Conservation (phyloP, 345 rosid genomes). For the Citrus maxima region DNA sequence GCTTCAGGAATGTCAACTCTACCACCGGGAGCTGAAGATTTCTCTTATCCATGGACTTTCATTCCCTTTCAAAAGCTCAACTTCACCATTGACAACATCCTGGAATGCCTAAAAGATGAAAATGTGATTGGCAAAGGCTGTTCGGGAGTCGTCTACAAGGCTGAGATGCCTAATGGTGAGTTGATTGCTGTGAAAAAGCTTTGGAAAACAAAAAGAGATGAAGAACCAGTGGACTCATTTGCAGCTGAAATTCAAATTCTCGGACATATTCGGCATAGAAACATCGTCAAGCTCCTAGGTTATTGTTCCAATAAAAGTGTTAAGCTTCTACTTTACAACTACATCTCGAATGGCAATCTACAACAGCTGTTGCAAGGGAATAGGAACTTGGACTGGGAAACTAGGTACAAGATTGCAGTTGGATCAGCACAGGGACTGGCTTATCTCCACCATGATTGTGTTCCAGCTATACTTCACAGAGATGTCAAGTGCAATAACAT, state of each 20-base stretch:
- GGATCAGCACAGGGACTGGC: slow-evolving; percentile 94
- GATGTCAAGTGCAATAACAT: slow-evolving; percentile 94
- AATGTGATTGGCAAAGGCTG: slow-evolving; percentile 95
- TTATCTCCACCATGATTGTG: slow-evolving; percentile 92
- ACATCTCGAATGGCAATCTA: slow-evolving; percentile 78
- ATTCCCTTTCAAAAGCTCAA: slow-evolving; percentile 86
- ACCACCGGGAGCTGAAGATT: slow-evolving; percentile 61
- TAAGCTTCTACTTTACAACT: slow-evolving; percentile 86
- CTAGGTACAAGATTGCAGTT: slow-evolving; percentile 81
- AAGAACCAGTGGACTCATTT: slow-evolving; percentile 67
- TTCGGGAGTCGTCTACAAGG: slow-evolving; percentile 87
- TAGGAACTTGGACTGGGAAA: slow-evolving; percentile 84
- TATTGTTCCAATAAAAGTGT: slow-evolving; percentile 82
- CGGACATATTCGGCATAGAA: slow-evolving; percentile 84
- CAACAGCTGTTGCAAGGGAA: slow-evolving; percentile 69
- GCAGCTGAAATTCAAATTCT: slow-evolving; percentile 93
- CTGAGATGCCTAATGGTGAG: slow-evolving; percentile 80
- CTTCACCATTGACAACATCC: slow-evolving; percentile 69
- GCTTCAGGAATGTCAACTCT: slow-evolving; percentile 37
- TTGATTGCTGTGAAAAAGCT: slow-evolving; percentile 85
- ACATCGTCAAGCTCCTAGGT: slow-evolving; percentile 85
- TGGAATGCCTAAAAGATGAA: slow-evolving; percentile 71
- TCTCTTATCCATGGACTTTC: slow-evolving; percentile 94
- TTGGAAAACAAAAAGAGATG: slow-evolving; percentile 66
- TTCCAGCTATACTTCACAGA: slow-evolving; percentile 82